Percentiles rank a stretch among this genome's conserved stretches.
Conservation (phyloP, 805 yeast genomes). For the Metschnikowia lochheadii region DNA sequence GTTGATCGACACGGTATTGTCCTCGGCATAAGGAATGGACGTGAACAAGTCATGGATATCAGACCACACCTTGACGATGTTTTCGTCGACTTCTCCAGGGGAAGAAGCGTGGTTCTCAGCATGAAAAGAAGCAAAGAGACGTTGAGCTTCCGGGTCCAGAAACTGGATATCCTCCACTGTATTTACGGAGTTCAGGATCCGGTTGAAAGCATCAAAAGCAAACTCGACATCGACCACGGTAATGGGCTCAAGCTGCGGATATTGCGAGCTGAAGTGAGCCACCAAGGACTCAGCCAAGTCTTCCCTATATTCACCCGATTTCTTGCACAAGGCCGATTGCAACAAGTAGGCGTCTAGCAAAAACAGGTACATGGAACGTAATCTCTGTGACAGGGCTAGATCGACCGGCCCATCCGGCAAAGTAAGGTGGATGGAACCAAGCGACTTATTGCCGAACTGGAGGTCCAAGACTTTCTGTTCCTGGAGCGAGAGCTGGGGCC, state of each 20-base stretch:
- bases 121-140: slow-evolving; percentile 14
- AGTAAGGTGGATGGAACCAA: background rate
- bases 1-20: slow-evolving; percentile 5
- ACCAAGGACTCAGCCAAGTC: slow-evolving; percentile 6
- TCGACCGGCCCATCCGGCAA: slow-evolving; percentile 18
- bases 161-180: slow-evolving; percentile 27
- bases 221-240: slow-evolving; percentile 25
- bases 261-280: slow-evolving; percentile 18
- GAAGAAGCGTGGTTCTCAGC: background rate
- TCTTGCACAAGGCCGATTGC: slow-evolving; percentile 18
- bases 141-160: slow-evolving; percentile 22
- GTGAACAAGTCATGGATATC: slow-evolving; percentile 26
- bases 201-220: slow-evolving; percentile 26
- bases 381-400: slow-evolving; percentile 13
- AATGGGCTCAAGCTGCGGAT: slow-evolving; percentile 21
- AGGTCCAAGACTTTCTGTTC: slow-evolving; percentile 4
- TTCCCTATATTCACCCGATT: background rate
- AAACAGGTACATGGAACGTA: slow-evolving; percentile 17
- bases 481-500: slow-evolving; percentile 16
- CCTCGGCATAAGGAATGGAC: slow-evolving; percentile 20
- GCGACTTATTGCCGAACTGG: background rate
- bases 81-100: background rate
- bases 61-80: slow-evolving; percentile 25
- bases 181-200: slow-evolving; percentile 24
- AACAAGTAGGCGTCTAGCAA: slow-evolving; percentile 24